Conservation (phyloP, 352 stramenopile genomes). For the Phytophthora fragariae region DNA sequence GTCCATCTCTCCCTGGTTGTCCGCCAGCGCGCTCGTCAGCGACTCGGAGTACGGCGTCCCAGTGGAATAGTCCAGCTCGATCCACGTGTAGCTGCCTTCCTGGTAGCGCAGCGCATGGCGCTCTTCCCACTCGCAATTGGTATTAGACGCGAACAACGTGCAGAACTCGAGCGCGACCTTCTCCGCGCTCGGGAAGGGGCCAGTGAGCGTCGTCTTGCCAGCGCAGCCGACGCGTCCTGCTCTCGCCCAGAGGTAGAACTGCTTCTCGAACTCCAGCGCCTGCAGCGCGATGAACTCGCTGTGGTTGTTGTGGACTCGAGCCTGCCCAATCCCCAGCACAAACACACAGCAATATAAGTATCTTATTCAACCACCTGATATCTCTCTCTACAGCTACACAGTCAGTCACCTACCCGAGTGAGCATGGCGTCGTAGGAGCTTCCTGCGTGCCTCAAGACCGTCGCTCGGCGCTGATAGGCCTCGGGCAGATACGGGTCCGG, state of each 20-base stretch:
- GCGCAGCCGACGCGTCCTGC: constrained; percentile 52
- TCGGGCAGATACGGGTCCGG: constrained; percentile 63
- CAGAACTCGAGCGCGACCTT: constrained; percentile 62
- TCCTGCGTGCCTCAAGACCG: constrained; percentile 47
- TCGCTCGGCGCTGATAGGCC: constrained; percentile 47
- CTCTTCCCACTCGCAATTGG: constrained; percentile 62
- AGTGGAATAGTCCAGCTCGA: constrained; percentile 68
- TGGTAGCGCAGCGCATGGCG: constrained; percentile 58
- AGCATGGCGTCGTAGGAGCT: constrained; percentile 72
- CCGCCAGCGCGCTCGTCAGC: constrained; percentile 40
- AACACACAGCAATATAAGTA: constrained; percentile 19
- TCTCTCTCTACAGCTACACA: neutral
- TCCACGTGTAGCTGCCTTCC: constrained; percentile 78
- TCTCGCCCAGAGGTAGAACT: constrained; percentile 68
- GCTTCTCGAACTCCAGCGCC: constrained; percentile 52
- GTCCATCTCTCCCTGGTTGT: constrained; percentile 45
- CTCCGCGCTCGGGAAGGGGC: constrained; percentile 43
- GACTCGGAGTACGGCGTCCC: constrained; percentile 54
- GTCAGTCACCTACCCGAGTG: constrained; percentile 48
- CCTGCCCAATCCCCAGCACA: constrained; percentile 33
- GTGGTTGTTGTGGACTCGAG: constrained; percentile 63
- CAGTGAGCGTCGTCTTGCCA: constrained; percentile 54
- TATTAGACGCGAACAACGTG: constrained; percentile 57
- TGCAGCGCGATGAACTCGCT: constrained; percentile 78
- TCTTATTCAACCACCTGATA: constrained; percentile 8